Conservation (phyloP, 1,139 yeast genomes). For the Saccharomyces hybrid region DNA sequence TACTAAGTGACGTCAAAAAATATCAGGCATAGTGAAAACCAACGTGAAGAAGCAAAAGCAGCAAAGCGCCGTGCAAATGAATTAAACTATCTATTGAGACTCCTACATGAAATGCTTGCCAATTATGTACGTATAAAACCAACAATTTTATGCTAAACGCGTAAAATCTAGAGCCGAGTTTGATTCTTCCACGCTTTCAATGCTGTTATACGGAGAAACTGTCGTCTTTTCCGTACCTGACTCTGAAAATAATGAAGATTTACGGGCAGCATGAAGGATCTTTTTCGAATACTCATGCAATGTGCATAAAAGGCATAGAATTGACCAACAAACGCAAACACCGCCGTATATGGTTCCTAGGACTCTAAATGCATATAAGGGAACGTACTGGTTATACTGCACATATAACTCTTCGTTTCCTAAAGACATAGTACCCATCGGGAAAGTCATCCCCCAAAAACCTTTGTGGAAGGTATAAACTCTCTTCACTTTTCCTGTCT, state of each 20-base stretch:
- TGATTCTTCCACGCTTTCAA: slow-evolving; percentile 2
- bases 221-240: neutral
- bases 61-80: neutral
- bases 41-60: neutral
- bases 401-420: slow-evolving; percentile 47
- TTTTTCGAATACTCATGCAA: slow-evolving; percentile 4
- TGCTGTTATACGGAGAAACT: neutral
- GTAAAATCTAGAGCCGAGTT: slow-evolving; percentile 3
- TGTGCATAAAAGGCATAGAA: slow-evolving; percentile 18
- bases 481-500: slow-evolving; percentile 13
- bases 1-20: neutral
- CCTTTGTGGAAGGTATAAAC: slow-evolving; percentile 44
- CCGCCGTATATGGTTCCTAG: slow-evolving; percentile 56
- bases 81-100: neutral
- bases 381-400: slow-evolving; percentile 32
- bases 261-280: neutral
- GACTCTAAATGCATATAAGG: slow-evolving; percentile 43
- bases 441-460: slow-evolving; percentile 89
- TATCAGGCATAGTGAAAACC: neutral
- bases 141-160: neutral
- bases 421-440: slow-evolving; percentile 73
- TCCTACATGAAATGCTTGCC: neutral
- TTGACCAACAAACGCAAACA: slow-evolving; percentile 20
- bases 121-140: neutral
- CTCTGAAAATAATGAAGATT: neutral